Conservation (phyloP, 306 rosid species). For the Psophocarpus tetragonolobus region DNA sequence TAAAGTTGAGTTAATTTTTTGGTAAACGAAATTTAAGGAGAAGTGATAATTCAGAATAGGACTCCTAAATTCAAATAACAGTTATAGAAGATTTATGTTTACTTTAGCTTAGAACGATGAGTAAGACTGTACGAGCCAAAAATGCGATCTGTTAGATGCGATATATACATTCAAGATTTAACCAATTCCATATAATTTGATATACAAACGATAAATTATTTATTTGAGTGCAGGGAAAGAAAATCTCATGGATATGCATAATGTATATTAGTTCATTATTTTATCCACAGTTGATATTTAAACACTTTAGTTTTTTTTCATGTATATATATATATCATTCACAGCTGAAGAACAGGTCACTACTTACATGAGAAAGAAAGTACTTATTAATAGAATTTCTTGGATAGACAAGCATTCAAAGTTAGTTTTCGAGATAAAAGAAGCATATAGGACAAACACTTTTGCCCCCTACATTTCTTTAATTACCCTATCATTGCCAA, state of each 20-base stretch:
- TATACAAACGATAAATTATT: neutral
- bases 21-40: neutral
- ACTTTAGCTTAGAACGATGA: neutral
- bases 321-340: neutral
- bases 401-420: slow-evolving; percentile 9
- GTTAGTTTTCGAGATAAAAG: slow-evolving; percentile 19
- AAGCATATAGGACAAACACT: slow-evolving; percentile 30
- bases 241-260: too few species aligned
- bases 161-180: too few species aligned
- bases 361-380: too few species aligned
- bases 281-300: neutral
- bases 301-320: neutral
- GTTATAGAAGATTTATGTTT: neutral
- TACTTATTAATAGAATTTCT: neutral
- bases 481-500: slow-evolving; percentile 45
- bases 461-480: slow-evolving; percentile 31
- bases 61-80: neutral
- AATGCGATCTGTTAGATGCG: neutral
- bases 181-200: neutral
- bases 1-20: neutral
- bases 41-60: neutral
- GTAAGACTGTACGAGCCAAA: neutral
- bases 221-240: neutral
- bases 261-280: neutral
- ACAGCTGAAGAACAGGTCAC: neutral